Conservation (phyloP, 2,329 filamentous ascomycete species). For the Ascochyta koolunga region DNA sequence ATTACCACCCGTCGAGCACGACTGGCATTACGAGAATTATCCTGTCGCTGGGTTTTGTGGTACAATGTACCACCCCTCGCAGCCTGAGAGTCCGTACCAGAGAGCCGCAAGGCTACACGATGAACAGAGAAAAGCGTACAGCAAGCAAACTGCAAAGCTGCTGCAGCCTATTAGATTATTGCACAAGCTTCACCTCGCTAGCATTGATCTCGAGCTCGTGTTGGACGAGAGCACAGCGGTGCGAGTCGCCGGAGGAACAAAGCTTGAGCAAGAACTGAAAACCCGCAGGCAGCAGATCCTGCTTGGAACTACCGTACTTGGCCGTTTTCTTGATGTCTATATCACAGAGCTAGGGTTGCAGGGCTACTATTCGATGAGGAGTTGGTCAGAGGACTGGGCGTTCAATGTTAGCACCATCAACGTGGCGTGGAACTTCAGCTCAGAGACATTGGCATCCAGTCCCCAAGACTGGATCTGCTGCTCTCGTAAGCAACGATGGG, state of each 20-base stretch:
- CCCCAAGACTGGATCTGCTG: too few species aligned
- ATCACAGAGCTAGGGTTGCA: not conserved
- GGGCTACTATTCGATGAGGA: not conserved
- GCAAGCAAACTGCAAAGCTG: too few species aligned
- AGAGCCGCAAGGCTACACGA: not conserved
- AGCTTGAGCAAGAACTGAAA: not conserved
- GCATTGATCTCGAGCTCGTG: not conserved
- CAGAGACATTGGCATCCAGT: too few species aligned
- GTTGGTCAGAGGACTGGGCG: not conserved
- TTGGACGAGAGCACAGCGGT: not conserved
- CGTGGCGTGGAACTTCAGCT: not conserved
- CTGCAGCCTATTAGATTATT: not conserved
- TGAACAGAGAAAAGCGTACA: not conserved
- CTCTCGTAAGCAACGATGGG: not conserved
- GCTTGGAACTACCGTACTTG: not conserved
- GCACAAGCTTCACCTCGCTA: not conserved
- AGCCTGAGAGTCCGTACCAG: too few species aligned
- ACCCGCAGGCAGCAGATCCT: not conserved
- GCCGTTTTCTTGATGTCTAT: not conserved
- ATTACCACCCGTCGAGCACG: not conserved
- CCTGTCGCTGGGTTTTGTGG: too few species aligned
- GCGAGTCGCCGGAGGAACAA: not conserved
- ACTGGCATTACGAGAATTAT: not conserved
- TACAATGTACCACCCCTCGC: too few species aligned
- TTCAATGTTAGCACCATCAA: not conserved